phyloP scores from a whole-genome alignment of 1,139 yeast genomes.

The Saccharomyces hybrid region DNA sequence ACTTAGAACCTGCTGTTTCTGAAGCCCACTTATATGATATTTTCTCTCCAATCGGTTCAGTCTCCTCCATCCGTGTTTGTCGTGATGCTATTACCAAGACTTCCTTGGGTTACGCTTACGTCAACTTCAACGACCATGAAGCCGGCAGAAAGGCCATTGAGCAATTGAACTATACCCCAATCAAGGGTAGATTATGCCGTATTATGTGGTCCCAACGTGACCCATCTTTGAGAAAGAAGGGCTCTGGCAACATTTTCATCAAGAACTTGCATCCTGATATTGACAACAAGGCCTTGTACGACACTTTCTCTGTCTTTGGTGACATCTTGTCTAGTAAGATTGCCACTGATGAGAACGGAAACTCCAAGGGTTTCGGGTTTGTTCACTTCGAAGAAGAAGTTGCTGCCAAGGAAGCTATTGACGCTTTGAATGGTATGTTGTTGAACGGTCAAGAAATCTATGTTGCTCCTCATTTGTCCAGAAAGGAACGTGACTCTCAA shows the following conservation, averaged over 20 bases:
- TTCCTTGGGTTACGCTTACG: conserved; percentile 97
- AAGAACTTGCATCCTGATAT: conserved; percentile 97
- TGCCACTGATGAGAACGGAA: conserved; percentile 72
- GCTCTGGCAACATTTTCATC: conserved; percentile 95
- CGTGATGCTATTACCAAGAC: conserved; percentile 97
- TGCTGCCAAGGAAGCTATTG: conserved; percentile 92
- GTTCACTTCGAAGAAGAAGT: conserved; percentile 93
- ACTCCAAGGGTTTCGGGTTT: conserved; percentile 91
- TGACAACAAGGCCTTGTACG: conserved; percentile 97
- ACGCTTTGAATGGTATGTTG: conserved; percentile 97
- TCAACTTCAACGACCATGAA: conserved; percentile 81
- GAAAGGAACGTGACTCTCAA: conserved; percentile 92
- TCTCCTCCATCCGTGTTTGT: conserved; percentile 95
- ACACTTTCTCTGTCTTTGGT: conserved; percentile 96
- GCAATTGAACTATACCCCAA: conserved; percentile 86
- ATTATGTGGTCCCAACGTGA: conserved; percentile 99
- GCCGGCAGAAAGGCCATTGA: conserved; percentile 95
- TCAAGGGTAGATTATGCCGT: conserved; percentile 97
- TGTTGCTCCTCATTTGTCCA: conserved; percentile 91
- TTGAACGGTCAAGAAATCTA: conserved; percentile 93
- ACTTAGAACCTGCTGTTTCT: conserved; percentile 84
- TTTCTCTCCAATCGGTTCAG: conserved; percentile 92
- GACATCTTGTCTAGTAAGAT: conserved; percentile 93
- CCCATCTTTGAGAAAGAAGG: conserved; percentile 91
- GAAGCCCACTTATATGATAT: conserved; percentile 93